Evolutionary conservation across 768 basidiomycete genomes (phyloP), one percentile per base, ranked within the genome.

Genomic region (Crepidotus variabilis): DNA sequence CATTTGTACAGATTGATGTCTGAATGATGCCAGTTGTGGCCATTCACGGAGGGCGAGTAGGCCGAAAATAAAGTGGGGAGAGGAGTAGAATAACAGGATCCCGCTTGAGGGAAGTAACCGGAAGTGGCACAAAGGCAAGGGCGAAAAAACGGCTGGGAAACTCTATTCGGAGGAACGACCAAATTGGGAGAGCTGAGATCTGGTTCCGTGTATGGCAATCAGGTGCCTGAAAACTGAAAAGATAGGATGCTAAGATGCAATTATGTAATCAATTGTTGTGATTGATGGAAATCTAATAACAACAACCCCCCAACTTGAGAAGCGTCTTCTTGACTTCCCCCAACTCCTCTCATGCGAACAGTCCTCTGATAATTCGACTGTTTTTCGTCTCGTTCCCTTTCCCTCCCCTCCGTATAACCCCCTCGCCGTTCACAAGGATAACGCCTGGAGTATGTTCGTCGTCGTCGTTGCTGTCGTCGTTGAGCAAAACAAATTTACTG

Each of bases 391-490:
- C 24, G 47, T 36, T 24, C 47, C 50, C 34, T 32, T 2, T n/a
- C 57, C 50, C 54, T 34, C 57, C 45, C 61, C 49, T 48, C 56
- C 51, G 51, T 55, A 47, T 47, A 49, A 36, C 54, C 65, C n/a
- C 28, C 63, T 52, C 60, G 64, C 63, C 65, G 64, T 60, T 47
- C 39, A 35, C 63, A 68, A 68, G 67, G 65, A 68, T 64, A 66
- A 47, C 67, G 67, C 67, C 64, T 68, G 67, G 64, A 64, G 67
- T 68, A 49, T 28, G 67, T 62, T n/a, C 36, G 47, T 18, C n/a
- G 24, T 50, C 22, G 18, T 47, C 36, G 18, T 33, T 28, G 23
- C 52, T 45, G 20, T n/a, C 24, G n/a, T n/a, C n/a, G n/a, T n/a
- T n/a, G n/a, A n/a, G n/a, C n/a, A n/a, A n/a, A n/a, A n/a, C 8